Conservation (phyloP, 345 rosid species). For the Theobroma cacao region DNA sequence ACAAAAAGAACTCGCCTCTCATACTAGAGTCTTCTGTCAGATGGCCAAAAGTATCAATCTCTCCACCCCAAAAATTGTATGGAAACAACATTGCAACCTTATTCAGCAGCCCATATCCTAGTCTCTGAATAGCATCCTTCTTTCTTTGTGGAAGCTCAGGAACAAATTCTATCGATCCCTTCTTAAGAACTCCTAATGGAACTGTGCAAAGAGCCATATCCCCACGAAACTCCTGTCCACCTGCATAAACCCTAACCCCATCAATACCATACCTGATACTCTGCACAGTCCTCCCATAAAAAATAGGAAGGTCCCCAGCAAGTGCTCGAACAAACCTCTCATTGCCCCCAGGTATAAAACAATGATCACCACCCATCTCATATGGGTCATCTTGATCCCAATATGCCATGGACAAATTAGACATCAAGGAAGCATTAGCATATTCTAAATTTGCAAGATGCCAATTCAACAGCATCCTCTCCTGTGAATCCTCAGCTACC, state of each 20-base stretch:
- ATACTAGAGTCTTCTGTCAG: conserved; percentile 71
- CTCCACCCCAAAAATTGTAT: conserved; percentile 84
- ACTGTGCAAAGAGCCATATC: conserved; percentile 92
- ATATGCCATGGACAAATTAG: conserved; percentile 86
- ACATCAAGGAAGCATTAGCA: conserved; percentile 88
- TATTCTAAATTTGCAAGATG: conserved; percentile 92
- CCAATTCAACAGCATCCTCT: conserved; percentile 91
- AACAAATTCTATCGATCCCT: conserved; percentile 65
- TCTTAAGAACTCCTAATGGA: conserved; percentile 83
- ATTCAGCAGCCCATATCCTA: conserved; percentile 83
- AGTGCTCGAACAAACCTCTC: conserved; percentile 81
- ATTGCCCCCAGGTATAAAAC: conserved; percentile 95
- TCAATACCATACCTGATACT: conserved; percentile 77
- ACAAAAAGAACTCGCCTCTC: conserved; percentile 93
- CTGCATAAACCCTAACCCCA: conserved; percentile 70
- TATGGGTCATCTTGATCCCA: conserved; percentile 99
- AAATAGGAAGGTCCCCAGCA: conserved; percentile 82
- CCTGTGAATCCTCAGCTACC: conserved; percentile 74
- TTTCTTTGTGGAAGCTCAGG: conserved; percentile 89
- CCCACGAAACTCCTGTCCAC: conserved; percentile 73
- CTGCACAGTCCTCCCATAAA: conserved; percentile 67
- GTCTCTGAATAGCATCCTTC: conserved; percentile 74
- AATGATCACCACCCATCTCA: conserved; percentile 99
- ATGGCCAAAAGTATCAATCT: conserved; percentile 89
- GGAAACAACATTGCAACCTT: conserved; percentile 93